Base-by-base conservation (phyloP, 2,329 filamentous ascomycete species). In the Huntiella moniliformis region DNA sequence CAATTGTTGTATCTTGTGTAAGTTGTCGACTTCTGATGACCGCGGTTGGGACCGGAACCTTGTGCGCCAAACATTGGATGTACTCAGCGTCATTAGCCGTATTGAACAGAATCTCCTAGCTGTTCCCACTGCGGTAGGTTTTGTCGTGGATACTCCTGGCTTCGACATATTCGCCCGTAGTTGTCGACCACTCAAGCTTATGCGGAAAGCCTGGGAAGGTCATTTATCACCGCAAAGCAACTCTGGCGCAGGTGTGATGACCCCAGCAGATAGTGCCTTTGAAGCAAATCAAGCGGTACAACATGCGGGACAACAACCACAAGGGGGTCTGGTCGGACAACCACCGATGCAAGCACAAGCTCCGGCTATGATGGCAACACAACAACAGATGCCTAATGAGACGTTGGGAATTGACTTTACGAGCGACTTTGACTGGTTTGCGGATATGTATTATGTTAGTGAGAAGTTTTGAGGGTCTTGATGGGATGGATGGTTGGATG, bases 231-330 rank as follows among this genome's bases (percentile, higher is more conserved):
- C 56, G 54, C 53, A 61, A 59, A 47, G 57, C 52, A 35, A 28
- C 5, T 18, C 37, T 10, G 12, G 28, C 6, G 15, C 41, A 5
- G 38, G 53, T 48, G 48, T 54, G 54, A 51, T 57, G 55, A 49
- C 61, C 57, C 47, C 55, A 54, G 49, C 54, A 54, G 44, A 59
- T 44, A 50, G 56, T 56, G 52, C 58, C 56, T 53, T 57, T 59
- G 37, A 57, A 32, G 38, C 57, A 46, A 15, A 49, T 54, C 38
- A 47, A 57, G 38, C 63, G 46, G 46, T 13, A 5, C 22, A 28
- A 28, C 22, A 28, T 28, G 22, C 22, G 22, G 22, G 22, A 28
- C 22, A 22, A 17, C 32, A 13, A 28, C 6, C 22, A 28, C 12
- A 11, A 18, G 13, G 5, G 28, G 15, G 15, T 33, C 7, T n/a